Percentiles rank a stretch among this genome's conserved stretches.
These are phyloP conservation scores for Neofusicoccum umdonicola DNA, from an alignment of 2,329 filamentous ascomycete genomes.

Conservation along the genomic window DNA sequence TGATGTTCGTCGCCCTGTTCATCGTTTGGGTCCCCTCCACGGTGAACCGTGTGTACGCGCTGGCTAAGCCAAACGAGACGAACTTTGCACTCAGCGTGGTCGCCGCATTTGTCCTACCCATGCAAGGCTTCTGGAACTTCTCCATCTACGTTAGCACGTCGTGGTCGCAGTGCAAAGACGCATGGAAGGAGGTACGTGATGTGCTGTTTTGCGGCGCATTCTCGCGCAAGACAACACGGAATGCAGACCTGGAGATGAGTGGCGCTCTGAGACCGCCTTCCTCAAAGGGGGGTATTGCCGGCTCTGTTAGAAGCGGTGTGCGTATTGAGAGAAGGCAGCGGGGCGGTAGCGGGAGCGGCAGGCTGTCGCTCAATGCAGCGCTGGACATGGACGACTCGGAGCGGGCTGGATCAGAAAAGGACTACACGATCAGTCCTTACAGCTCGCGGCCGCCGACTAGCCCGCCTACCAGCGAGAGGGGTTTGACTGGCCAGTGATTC, in stretches of 20 bases:
- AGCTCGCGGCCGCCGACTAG: background rate
- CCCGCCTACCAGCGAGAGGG: background rate
- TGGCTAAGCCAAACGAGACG: conserved; percentile 53
- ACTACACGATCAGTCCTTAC: background rate
- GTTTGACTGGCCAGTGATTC: background rate
- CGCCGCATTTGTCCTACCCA: conserved; percentile 71
- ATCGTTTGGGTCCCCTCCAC: conserved; percentile 77
- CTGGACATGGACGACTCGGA: background rate
- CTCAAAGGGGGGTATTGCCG: background rate
- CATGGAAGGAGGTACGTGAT: background rate
- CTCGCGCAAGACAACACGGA: background rate
- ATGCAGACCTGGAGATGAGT: background rate
- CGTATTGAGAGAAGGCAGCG: background rate
- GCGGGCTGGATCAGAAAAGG: background rate
- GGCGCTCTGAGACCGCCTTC: background rate
- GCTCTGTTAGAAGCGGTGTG: no score
- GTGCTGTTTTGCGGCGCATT: background rate
- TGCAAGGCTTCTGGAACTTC: conserved; percentile 84
- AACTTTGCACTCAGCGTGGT: conserved; percentile 64
- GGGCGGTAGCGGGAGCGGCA: background rate
- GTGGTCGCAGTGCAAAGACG: conserved; percentile 50
- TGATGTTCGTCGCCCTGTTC: conserved; percentile 70
- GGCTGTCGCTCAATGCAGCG: background rate
- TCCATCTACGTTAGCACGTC: conserved; percentile 73
- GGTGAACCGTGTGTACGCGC: conserved; percentile 71